Conservation (phyloP, 306 rosid genomes). For the Lablab purpureus region DNA sequence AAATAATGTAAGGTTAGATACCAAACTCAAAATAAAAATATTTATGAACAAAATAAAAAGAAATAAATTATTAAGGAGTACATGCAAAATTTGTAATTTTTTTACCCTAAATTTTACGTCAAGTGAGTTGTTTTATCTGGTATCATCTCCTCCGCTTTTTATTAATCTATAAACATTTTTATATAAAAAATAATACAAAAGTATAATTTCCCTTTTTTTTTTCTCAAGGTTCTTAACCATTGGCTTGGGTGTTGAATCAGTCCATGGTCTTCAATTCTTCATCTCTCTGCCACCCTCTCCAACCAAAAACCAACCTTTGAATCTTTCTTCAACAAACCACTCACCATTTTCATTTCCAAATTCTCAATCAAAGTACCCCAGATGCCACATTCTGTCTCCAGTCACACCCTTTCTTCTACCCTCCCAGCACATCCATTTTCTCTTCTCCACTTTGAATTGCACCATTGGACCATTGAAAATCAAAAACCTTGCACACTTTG, state of each 20-base stretch:
- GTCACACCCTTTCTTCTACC: background rate
- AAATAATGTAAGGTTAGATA: too few species aligned
- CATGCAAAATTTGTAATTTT: too few species aligned
- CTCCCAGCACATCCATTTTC: background rate
- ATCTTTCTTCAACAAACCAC: constrained; percentile 37
- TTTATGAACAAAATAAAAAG: too few species aligned
- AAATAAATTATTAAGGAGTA: too few species aligned
- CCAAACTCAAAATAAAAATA: too few species aligned
- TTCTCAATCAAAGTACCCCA: constrained; percentile 32
- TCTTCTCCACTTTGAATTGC: constrained; percentile 34
- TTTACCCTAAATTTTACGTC: too few species aligned
- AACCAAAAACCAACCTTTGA: constrained; percentile 37
- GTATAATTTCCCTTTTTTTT: background rate
- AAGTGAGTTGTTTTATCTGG: background rate
- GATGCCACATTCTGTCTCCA: constrained; percentile 9
- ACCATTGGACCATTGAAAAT: constrained; percentile 40
- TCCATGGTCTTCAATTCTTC: constrained; percentile 8
- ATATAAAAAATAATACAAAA: background rate
- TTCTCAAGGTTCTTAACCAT: constrained; percentile 31
- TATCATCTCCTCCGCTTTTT: background rate
- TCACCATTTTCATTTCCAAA: constrained; percentile 34
- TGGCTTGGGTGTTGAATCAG: constrained; percentile 1
- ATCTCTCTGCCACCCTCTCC: constrained; percentile 29
- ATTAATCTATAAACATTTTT: background rate
- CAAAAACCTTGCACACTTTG: constrained; percentile 33